Evolutionary conservation across 2,329 filamentous ascomycete genomes (phyloP).

Genomic region (Fusarium palustre): DNA sequence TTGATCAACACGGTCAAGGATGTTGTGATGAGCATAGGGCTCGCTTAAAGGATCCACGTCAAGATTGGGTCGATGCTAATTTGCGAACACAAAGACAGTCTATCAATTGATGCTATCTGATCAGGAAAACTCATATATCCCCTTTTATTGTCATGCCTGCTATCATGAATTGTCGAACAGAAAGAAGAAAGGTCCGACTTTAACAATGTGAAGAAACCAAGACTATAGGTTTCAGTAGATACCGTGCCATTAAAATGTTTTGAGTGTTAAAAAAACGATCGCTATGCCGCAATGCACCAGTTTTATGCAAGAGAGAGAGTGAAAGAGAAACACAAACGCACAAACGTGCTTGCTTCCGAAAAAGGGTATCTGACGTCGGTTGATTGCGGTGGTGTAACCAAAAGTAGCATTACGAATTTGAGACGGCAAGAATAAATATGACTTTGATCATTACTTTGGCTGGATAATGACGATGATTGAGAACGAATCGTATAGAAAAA

Average conservation of each 20-base stretch:
- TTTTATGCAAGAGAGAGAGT: conserved; percentile 32
- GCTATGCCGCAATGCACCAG: conserved; percentile 35
- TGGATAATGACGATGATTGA: conserved; percentile 2
- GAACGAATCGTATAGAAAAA: conserved; percentile 14
- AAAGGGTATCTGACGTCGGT: conserved; percentile 37
- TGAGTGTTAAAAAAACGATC: conserved; percentile 22
- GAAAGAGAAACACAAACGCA: too few species aligned
- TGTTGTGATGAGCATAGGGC: background rate
- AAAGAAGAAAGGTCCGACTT: background rate
- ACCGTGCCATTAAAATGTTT: conserved; percentile 14
- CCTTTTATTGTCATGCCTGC: conserved; percentile 17
- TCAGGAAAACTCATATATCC: conserved; percentile 12
- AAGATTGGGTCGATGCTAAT: background rate
- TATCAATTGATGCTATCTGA: conserved; percentile 29
- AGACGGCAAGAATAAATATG: conserved; percentile 4
- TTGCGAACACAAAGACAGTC: conserved; percentile 10
- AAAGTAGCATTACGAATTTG: conserved; percentile 15
- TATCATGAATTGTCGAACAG: conserved; percentile 20
- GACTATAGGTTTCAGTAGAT: background rate
- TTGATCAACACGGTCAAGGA: conserved; percentile 7
- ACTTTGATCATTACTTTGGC: conserved; percentile 9
- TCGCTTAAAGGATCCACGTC: background rate
- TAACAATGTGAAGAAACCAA: conserved; percentile 9
- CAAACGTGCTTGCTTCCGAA: conserved; percentile 35
- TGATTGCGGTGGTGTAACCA: conserved; percentile 13